Conservation (phyloP, 768 basidiomycete species). For the Boletus fagicola region DNA sequence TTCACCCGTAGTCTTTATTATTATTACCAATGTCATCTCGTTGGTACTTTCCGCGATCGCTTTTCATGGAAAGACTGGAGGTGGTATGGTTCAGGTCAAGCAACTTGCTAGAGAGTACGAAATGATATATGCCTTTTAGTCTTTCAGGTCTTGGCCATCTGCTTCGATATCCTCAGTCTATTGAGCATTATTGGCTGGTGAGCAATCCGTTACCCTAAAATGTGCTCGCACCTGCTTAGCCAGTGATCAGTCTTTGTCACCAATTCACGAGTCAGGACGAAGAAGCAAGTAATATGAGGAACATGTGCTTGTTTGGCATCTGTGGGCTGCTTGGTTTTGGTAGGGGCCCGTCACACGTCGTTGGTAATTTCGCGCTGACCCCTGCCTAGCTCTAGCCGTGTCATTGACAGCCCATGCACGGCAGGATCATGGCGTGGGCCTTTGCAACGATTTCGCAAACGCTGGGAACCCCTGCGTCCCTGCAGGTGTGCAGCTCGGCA, state of each 20-base stretch:
- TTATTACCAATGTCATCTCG: slow-evolving; percentile 13
- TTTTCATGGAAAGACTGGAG: slow-evolving; percentile 21
- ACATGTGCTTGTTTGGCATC: slow-evolving; percentile 22
- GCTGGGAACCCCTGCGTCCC: slow-evolving; percentile 19
- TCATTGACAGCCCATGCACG: slow-evolving; percentile 31
- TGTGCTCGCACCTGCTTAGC: not conserved
- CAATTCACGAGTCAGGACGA: slow-evolving; percentile 9
- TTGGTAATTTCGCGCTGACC: not conserved
- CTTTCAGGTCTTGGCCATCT: slow-evolving; percentile 22
- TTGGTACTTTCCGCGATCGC: slow-evolving; percentile 17
- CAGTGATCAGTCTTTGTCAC: slow-evolving; percentile 14
- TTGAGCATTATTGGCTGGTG: slow-evolving; percentile 20
- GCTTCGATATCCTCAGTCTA: slow-evolving; percentile 12
- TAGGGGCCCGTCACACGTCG: slow-evolving; percentile 3
- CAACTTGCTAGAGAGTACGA: not conserved
- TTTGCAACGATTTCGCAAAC: slow-evolving; percentile 33
- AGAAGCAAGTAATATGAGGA: slow-evolving; percentile 24
- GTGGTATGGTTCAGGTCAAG: slow-evolving; percentile 17
- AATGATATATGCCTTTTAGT: slow-evolving; percentile 9
- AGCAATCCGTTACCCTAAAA: not conserved
- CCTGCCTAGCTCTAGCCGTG: slow-evolving; percentile 15
- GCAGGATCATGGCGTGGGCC: slow-evolving; percentile 11
- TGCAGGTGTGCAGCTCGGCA: slow-evolving; percentile 24
- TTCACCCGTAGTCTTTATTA: slow-evolving; percentile 16
- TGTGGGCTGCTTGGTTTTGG: slow-evolving; percentile 20